Percentiles rank a stretch among this genome's conserved stretches.
Conservation (phyloP, 2,329 filamentous ascomycete genomes). For the Trematosphaeria pertusa region DNA sequence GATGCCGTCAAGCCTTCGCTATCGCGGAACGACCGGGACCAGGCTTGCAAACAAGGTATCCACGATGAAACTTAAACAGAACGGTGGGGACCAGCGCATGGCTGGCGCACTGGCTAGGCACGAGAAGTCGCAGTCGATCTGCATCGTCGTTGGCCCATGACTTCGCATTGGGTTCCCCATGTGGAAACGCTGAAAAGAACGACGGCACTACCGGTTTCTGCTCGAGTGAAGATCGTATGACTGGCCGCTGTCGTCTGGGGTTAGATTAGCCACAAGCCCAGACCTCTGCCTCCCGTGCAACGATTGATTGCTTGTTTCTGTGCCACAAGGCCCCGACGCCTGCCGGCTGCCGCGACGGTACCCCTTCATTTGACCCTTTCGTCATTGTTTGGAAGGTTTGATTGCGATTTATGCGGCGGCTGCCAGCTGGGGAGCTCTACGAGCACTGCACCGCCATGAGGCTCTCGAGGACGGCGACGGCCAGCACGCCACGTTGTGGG, state of each 20-base stretch:
- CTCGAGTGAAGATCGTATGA: conserved; percentile 8
- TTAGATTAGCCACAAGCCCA: conserved; percentile 22
- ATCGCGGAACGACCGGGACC: conserved; percentile 1
- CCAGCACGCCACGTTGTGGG: conserved; percentile 26
- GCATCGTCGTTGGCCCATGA: no score
- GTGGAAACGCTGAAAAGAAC: no score
- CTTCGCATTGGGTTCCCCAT: no score
- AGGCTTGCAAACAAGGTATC: conserved; percentile 10
- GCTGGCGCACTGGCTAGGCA: no score
- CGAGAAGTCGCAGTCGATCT: no score
- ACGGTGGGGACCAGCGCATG: no score
- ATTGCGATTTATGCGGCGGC: conserved; percentile 24
- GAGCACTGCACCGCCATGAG: no score
- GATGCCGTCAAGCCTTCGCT: not conserved
- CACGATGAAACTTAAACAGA: no score
- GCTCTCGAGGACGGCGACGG: conserved; percentile 13
- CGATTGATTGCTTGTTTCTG: conserved; percentile 29
- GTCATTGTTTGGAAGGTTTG: conserved; percentile 13
- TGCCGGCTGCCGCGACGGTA: conserved; percentile 1
- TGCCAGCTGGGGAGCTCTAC: no score
- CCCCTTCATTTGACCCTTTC: conserved; percentile 11
- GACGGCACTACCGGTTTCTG: conserved; percentile 11
- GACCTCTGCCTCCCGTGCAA: conserved; percentile 22
- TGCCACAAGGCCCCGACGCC: conserved; percentile 16
- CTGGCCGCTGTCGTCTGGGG: conserved; percentile 21